A percentile compares a stretch with the other conserved stretches of the same genome.
phyloP scores from a whole-genome alignment of 192 early-diverging fungal species.

The Kickxella alabastrina region DNA sequence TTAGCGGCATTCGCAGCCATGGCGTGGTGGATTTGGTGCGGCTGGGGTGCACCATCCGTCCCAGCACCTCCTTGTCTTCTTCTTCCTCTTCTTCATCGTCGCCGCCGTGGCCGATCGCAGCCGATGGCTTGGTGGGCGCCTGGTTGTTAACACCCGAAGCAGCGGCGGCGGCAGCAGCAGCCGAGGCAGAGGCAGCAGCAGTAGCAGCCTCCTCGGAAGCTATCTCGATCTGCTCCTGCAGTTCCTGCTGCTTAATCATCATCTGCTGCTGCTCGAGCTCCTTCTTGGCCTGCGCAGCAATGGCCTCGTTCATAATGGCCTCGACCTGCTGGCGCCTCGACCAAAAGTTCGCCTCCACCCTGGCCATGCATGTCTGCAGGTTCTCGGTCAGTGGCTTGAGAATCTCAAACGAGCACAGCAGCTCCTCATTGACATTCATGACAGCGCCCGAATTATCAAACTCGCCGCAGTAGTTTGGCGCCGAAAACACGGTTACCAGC shows the following conservation, averaged over 20 bases:
- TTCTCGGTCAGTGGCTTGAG: slow-evolving; percentile 58
- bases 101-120: too few species aligned
- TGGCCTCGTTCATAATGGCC: slow-evolving; percentile 42
- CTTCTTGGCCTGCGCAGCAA: slow-evolving; percentile 31
- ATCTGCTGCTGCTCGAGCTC: slow-evolving; percentile 4
- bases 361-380: slow-evolving; percentile 41
- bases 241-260: background rate
- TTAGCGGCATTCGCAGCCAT: too few species aligned
- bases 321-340: slow-evolving; percentile 44
- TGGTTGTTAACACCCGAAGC: too few species aligned
- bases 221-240: background rate
- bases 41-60: too few species aligned
- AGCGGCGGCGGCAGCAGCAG: background rate
- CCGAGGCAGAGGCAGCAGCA: too few species aligned
- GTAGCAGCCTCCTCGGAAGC: background rate
- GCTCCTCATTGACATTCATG: slow-evolving; percentile 86
- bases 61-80: too few species aligned
- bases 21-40: too few species aligned
- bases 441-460: slow-evolving; percentile 89
- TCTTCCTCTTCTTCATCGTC: too few species aligned
- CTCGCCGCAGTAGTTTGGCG: slow-evolving; percentile 97
- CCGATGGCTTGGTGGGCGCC: too few species aligned
- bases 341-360: slow-evolving; percentile 47
- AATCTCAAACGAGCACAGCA: slow-evolving; percentile 89
- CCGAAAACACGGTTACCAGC: slow-evolving; percentile 90